Evolutionary conservation across 2,329 filamentous ascomycete genomes (phyloP), one percentile per base, ranked within the genome.

Genomic region (Corynespora cassiicola): DNA sequence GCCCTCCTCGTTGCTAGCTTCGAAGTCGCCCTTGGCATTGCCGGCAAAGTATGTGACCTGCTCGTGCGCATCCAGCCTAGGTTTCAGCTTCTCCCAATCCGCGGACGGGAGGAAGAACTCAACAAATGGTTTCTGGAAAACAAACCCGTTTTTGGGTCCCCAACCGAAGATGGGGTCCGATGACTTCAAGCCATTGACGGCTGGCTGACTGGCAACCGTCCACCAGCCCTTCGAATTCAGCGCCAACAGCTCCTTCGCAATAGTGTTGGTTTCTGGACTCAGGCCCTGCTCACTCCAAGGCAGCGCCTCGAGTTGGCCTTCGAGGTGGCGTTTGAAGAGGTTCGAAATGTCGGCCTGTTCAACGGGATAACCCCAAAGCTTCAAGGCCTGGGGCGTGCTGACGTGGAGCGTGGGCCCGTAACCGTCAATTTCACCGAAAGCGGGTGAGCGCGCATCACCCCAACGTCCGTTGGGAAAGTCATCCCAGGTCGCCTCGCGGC

Each of bases 71-170:
- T 82, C 81, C 22, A 97, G 80, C 42, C 82, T 80, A 4, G 77
- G 75, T 48, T 81, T 79, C 20, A 99, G 77, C 1, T 66, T 65
- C 11, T 73, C 68, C 85, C 90, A 97, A 65, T 92, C 88, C 0
- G 78, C 68, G 0, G 77, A 72, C 0, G 91, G 85, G 41, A 95
- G 74, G 76, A 99, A 99, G 72, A 97, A 90, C 68, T 99, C 94
- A 34, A 99, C 90, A 68, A 99, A 99, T 0, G 92, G 87, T 71
- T 97, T 99, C 63, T 99, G 94, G 75, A 96, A 99, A 31, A 97
- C 90, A 66, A 95, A 97, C 12, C 94, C 94, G 57, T 91, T 85
- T 32, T 80, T 81, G 0, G 94, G 94, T 1, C 94, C 94, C 94
- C 94, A 99, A 48, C 94, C 94, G 58, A 95, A 96, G 14, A 88